Base-by-base conservation (phyloP, 1,284 basidiomycete species). In the Malassezia slooffiae region DNA sequence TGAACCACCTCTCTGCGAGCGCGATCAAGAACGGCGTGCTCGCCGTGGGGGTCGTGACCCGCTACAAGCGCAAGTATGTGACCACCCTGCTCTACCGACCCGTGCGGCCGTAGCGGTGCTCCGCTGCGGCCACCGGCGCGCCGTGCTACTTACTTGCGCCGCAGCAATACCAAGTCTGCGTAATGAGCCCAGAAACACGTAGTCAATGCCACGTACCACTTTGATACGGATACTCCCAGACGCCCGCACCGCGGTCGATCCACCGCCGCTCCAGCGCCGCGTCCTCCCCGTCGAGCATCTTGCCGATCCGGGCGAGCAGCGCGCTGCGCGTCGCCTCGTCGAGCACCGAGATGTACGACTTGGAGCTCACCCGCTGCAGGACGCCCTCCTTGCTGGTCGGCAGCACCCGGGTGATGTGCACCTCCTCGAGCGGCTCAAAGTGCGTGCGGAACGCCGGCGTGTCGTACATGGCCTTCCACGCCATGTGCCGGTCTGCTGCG, bases 1-100 rank as follows among this genome's bases (percentile, higher is more conserved):
- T 97, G 54, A 88, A 95, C 57, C 93, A 97, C 71, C 72, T 97
- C 47, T 88, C 88, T 51, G 96, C 91, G 38, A 91, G 86, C 69
- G 86, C 89, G 50, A 97, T 97, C 62, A 79, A 82, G 70, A 87
- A 90, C 67, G 89, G 89, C 3, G 87, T 91, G 34, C 73, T 97
- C 33, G 89, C 89, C 27, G 88, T 96, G 1, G 90, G 84, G 12
- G 88, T 82, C 41, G 95, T 91, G 41, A 90, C 84, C 33, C 75
- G 91, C 63, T 97, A 96, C 74, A 76, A 81, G 72, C 80, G 86
- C 73, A 97, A 97, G 38, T 43, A 44, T 24, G 42, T 43, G 5
- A 41, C 42, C 20, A 50, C 38, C 10, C 33, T 52, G 27, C 34
- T 43, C n/a, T 39, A 42, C 24, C 37, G 38, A 7, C 41, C 45